A percentile compares a stretch with the other conserved stretches of the same genome.
Evolutionary conservation across 768 basidiomycete species (phyloP).

Genomic region (Lactifluus volemus): DNA sequence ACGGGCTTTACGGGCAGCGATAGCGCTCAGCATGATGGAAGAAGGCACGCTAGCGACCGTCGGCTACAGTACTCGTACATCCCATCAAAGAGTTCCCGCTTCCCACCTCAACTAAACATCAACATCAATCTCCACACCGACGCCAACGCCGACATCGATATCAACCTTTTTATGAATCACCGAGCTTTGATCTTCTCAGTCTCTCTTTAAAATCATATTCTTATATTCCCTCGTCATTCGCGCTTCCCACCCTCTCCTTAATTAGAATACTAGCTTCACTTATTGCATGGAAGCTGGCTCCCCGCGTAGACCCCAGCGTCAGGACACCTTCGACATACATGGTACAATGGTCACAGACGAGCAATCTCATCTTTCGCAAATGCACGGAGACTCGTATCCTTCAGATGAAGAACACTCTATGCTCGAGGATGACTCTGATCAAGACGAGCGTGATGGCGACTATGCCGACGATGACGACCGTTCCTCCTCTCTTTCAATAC

Average conservation of each 20-base stretch:
- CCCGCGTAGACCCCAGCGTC: conserved; percentile 23
- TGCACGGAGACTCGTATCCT: conserved; percentile 39
- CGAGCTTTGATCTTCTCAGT: background rate
- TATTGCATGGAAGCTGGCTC: conserved; percentile 5
- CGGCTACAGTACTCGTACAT: background rate
- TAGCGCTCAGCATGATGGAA: conserved; percentile 53
- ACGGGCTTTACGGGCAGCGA: conserved; percentile 64
- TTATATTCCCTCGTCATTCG: background rate
- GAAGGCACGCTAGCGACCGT: background rate
- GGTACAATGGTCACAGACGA: conserved; percentile 51
- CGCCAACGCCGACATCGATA: background rate
- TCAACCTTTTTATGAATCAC: background rate
- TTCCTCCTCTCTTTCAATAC: conserved; percentile 77
- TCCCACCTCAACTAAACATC: background rate
- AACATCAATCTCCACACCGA: background rate
- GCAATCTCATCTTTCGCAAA: conserved; percentile 39
- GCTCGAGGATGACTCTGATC: conserved; percentile 78
- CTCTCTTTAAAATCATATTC: background rate
- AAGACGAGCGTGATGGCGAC: conserved; percentile 56
- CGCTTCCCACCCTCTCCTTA: background rate
- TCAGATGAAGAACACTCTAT: conserved; percentile 78
- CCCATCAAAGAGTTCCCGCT: background rate
- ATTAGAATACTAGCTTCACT: background rate
- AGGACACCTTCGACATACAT: conserved; percentile 67
- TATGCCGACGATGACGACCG: conserved; percentile 71